Percentiles rank a stretch among this genome's conserved stretches.
Conservation (phyloP, 2,329 filamentous ascomycete species). For the Epichloe sylvatica region DNA sequence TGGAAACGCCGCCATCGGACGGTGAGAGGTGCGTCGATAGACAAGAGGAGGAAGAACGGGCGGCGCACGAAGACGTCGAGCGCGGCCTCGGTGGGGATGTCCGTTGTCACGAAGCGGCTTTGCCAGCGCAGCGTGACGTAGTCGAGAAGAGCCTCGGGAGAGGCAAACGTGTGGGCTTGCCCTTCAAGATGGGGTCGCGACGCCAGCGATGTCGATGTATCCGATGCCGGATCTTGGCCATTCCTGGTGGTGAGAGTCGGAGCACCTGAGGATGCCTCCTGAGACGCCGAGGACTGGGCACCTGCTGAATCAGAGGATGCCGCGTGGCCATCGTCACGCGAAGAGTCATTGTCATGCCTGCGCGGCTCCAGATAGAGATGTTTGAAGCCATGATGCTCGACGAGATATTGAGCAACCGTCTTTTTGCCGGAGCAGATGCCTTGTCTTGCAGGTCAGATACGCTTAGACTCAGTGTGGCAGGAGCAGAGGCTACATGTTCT, state of each 20-base stretch:
- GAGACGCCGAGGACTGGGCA: conserved; percentile 4
- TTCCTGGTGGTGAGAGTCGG: conserved; percentile 13
- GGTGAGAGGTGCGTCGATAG: conserved; percentile 77
- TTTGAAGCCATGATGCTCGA: conserved; percentile 70
- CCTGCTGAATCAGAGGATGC: conserved; percentile 4
- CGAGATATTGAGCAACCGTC: conserved; percentile 76
- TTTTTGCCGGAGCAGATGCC: conserved; percentile 90
- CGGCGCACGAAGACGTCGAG: conserved; percentile 64
- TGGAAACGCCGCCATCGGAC: conserved; percentile 72
- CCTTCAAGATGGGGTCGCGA: conserved; percentile 8
- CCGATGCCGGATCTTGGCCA: conserved; percentile 13
- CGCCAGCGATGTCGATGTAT: conserved; percentile 13
- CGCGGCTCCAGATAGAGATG: conserved; percentile 44
- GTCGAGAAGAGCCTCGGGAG: conserved; percentile 57
- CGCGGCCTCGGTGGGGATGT: conserved; percentile 58
- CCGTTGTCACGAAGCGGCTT: conserved; percentile 71
- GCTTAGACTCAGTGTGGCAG: not conserved
- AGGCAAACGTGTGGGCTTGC: conserved; percentile 36
- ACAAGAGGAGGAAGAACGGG: conserved; percentile 87
- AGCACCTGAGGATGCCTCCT: conserved; percentile 12
- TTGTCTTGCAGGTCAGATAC: conserved; percentile 29
- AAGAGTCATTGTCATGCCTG: not conserved
- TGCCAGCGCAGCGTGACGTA: conserved; percentile 79
- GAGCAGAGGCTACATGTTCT: conserved; percentile 8
- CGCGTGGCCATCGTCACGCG: not conserved